These are phyloP conservation scores for Paramecium primaurelia DNA, from an alignment of 73 alveolate genomes.

Conservation along the genomic window DNA sequence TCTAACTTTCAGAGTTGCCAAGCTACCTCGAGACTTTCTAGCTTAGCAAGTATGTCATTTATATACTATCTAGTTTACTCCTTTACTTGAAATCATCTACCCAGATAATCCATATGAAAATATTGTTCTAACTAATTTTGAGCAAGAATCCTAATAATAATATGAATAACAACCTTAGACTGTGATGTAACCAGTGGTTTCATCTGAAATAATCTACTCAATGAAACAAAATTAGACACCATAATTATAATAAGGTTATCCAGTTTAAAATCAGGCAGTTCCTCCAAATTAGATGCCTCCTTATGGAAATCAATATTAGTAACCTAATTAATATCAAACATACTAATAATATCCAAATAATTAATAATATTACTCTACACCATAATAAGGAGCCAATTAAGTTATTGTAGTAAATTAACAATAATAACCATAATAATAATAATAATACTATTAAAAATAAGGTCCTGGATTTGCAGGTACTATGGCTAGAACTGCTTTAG, in stretches of 20 bases:
- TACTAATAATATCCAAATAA: background rate
- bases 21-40: background rate
- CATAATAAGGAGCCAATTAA: background rate
- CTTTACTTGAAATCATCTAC: background rate
- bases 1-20: background rate
- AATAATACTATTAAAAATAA: background rate
- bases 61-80: background rate
- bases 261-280: background rate
- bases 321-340: background rate
- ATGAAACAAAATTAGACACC: background rate
- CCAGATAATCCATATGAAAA: background rate
- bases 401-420: background rate
- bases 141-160: background rate
- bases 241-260: background rate
- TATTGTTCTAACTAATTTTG: background rate
- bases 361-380: background rate
- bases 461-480: conserved; percentile 22
- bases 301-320: background rate
- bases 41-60: background rate
- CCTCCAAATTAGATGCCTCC: background rate
- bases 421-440: conserved; percentile 13
- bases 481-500: background rate
- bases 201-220: background rate
- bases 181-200: background rate
- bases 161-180: background rate